phyloP scores from a whole-genome alignment of 371 early-diverging fungal genomes.

The Blakeslea trispora region DNA sequence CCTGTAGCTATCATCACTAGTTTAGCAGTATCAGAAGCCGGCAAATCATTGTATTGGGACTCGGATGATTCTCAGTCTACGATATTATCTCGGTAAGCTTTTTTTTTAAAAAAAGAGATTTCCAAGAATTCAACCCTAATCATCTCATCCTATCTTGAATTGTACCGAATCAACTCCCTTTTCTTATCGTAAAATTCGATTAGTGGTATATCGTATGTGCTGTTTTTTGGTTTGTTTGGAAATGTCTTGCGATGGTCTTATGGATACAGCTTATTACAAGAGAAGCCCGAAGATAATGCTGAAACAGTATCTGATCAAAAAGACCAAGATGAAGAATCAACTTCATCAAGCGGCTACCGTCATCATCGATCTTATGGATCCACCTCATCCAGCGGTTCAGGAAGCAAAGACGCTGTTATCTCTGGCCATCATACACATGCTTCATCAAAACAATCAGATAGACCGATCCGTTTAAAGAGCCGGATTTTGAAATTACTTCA shows the following conservation, averaged over 20 bases:
- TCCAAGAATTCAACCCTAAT: too few relatives aligned
- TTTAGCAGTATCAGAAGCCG: slow-evolving; percentile 68
- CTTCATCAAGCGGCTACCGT: background rate
- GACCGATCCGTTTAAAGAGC: background rate
- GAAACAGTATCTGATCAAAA: background rate
- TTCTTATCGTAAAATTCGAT: background rate
- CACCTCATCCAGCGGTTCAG: background rate
- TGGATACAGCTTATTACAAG: slow-evolving; percentile 62
- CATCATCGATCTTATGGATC: slow-evolving; percentile 9
- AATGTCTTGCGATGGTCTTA: slow-evolving; percentile 79
- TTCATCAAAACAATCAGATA: too few relatives aligned
- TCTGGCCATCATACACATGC: too few relatives aligned
- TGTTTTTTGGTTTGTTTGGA: slow-evolving; percentile 74
- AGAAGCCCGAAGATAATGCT: slow-evolving; percentile 13
- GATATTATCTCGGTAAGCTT: slow-evolving; percentile 63
- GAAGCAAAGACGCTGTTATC: too few relatives aligned
- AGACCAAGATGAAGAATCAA: background rate
- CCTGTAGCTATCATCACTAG: slow-evolving; percentile 75
- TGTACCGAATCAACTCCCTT: slow-evolving; percentile 26
- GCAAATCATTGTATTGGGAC: slow-evolving; percentile 58
- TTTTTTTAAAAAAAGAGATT: background rate
- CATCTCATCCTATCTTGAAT: background rate
- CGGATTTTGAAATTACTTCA: background rate
- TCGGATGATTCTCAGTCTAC: slow-evolving; percentile 61
- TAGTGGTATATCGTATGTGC: slow-evolving; percentile 74